Conservation (phyloP, 805 yeast species). For the Candida nitratophila region DNA sequence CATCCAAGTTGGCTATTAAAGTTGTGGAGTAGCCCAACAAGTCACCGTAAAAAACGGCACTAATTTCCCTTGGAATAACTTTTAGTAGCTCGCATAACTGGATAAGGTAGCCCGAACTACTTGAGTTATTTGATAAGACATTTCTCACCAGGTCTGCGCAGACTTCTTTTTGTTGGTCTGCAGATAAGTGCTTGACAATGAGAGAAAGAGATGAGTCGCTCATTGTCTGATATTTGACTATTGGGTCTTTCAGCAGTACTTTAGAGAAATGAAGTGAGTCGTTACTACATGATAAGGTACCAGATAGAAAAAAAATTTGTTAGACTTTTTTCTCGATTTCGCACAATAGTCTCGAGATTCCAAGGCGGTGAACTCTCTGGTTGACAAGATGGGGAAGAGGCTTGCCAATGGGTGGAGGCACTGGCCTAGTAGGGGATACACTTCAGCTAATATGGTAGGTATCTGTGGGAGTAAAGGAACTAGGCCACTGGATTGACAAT, state of each 20-base stretch:
- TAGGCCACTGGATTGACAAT: too few relatives aligned
- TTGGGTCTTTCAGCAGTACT: neutral
- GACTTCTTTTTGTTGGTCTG: constrained; percentile 7
- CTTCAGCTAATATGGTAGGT: too few relatives aligned
- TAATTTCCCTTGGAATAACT: constrained; percentile 4
- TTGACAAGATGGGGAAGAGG: too few relatives aligned
- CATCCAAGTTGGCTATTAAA: neutral
- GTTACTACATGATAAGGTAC: neutral
- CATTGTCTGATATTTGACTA: constrained; percentile 1
- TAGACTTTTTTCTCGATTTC: too few relatives aligned
- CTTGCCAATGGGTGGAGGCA: too few relatives aligned
- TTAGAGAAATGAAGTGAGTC: too few relatives aligned
- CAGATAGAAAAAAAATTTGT: too few relatives aligned
- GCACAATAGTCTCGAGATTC: too few relatives aligned
- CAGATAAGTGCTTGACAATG: constrained; percentile 8
- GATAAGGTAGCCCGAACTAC: constrained; percentile 2
- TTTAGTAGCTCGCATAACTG: constrained; percentile 15
- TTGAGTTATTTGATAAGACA: neutral
- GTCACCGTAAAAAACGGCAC: constrained; percentile 1
- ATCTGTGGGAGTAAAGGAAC: too few relatives aligned
- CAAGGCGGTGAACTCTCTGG: too few relatives aligned
- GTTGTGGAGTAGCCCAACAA: constrained; percentile 2
- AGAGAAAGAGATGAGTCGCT: constrained; percentile 5
- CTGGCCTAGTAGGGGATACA: too few relatives aligned
- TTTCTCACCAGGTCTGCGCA: constrained; percentile 1